phyloP scores from a whole-genome alignment of 2,329 filamentous ascomycete genomes.

The Thelonectria discophora region DNA sequence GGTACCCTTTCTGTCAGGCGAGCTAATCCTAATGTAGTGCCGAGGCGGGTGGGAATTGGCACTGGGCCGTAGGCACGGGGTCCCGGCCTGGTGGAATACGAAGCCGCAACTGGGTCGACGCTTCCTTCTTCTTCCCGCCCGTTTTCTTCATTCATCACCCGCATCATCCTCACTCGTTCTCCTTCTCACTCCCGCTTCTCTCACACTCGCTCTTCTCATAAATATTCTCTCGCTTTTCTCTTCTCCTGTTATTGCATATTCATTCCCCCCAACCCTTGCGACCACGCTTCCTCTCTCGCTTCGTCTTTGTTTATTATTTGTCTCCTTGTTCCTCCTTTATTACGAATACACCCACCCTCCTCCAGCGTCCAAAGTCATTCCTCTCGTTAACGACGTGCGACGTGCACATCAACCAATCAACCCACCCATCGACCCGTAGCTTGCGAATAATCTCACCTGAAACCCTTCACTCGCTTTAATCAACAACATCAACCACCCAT shows the following conservation, averaged over 20 bases:
- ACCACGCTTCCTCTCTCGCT: constrained; percentile 9
- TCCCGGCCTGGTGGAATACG: background rate
- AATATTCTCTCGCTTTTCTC: constrained; percentile 16
- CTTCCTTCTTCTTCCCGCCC: background rate
- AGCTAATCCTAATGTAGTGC: background rate
- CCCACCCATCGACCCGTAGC: background rate
- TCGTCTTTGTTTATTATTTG: constrained; percentile 10
- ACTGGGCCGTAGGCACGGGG: background rate
- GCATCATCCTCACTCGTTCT: background rate
- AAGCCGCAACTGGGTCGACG: background rate
- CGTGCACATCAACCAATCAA: constrained; percentile 13
- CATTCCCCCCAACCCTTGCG: background rate
- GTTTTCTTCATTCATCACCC: background rate
- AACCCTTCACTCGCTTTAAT: constrained; percentile 15
- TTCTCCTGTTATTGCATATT: background rate
- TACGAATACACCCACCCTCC: constrained; percentile 3
- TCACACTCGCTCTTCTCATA: background rate
- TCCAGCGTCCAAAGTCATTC: constrained; percentile 7
- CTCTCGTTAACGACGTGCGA: constrained; percentile 14
- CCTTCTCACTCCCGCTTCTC: too few species aligned
- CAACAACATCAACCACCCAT: background rate
- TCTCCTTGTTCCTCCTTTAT: constrained; percentile 10
- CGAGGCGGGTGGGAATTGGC: background rate
- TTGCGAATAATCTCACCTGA: background rate
- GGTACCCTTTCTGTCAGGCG: background rate